These are phyloP conservation scores for Torulaspora globosa DNA, from an alignment of 1,139 yeast species.

Conservation along the genomic window DNA sequence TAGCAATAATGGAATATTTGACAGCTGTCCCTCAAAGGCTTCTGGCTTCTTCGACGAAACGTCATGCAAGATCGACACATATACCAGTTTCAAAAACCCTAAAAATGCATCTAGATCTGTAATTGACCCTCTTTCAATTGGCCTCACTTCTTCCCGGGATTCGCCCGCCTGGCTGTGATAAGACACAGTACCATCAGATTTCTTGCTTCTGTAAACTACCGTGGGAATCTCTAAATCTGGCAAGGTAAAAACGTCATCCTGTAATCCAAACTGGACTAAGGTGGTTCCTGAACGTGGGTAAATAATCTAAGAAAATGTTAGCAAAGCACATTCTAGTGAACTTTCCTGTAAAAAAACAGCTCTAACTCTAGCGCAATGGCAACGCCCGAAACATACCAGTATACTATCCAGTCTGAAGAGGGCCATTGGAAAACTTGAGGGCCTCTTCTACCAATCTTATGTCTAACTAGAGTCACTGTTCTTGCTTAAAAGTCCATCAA, in stretches of 20 bases:
- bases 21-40: conserved; percentile 39
- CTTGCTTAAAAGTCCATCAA: not conserved
- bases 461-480: not conserved
- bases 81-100: conserved; percentile 57
- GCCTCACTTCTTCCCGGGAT: conserved; percentile 49
- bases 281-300: conserved; percentile 81
- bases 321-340: conserved; percentile 1
- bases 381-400: conserved; percentile 10
- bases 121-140: conserved; percentile 61
- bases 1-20: conserved; percentile 53
- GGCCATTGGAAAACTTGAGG: conserved; percentile 37
- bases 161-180: conserved; percentile 42
- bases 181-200: conserved; percentile 27
- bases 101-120: conserved; percentile 67
- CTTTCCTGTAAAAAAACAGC: not conserved
- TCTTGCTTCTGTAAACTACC: conserved; percentile 55
- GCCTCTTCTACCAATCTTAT: not conserved
- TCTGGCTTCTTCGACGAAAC: conserved; percentile 40
- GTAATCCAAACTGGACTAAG: conserved; percentile 73
- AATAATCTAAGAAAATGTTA: conserved; percentile 42
- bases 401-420: conserved; percentile 46
- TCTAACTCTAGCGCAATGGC: not conserved
- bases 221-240: conserved; percentile 77
- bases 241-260: conserved; percentile 66
- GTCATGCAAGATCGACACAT: conserved; percentile 50